Conservation (phyloP, 768 basidiomycete species). For the Boletus reticulatus region DNA sequence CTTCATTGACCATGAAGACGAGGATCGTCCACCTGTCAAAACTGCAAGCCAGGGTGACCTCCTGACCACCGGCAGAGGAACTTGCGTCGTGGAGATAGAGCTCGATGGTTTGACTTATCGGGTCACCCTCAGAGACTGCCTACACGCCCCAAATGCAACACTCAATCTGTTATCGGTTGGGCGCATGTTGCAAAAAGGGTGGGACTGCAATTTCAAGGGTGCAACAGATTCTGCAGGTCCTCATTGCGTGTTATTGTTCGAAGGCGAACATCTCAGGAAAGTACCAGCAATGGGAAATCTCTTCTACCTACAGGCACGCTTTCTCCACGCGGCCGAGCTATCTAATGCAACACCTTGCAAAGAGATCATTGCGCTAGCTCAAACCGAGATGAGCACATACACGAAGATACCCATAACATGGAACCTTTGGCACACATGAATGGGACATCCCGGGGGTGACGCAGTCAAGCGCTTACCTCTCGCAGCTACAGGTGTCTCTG, state of each 20-base stretch:
- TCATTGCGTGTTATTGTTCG: background rate
- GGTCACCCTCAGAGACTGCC: background rate
- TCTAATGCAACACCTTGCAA: background rate
- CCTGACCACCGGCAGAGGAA: background rate
- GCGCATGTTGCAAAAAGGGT: background rate
- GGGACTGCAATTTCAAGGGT: background rate
- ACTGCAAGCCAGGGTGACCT: background rate
- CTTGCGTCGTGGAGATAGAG: background rate
- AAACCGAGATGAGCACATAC: too few relatives aligned
- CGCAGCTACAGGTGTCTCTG: fast-evolving
- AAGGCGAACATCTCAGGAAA: background rate
- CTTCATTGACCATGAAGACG: background rate
- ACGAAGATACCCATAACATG: background rate
- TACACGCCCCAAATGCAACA: background rate
- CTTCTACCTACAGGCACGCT: background rate
- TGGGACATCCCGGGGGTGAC: background rate
- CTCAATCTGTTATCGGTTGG: background rate
- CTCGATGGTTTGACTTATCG: background rate
- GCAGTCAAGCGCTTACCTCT: background rate
- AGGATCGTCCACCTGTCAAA: background rate
- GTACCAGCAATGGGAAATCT: background rate
- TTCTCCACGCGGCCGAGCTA: background rate
- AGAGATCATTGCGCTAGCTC: too few relatives aligned
- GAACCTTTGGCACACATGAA: background rate
- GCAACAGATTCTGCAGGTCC: fast-evolving